These are phyloP conservation scores for Candida awuae DNA, from an alignment of 805 yeast species.

Conservation along the genomic window DNA sequence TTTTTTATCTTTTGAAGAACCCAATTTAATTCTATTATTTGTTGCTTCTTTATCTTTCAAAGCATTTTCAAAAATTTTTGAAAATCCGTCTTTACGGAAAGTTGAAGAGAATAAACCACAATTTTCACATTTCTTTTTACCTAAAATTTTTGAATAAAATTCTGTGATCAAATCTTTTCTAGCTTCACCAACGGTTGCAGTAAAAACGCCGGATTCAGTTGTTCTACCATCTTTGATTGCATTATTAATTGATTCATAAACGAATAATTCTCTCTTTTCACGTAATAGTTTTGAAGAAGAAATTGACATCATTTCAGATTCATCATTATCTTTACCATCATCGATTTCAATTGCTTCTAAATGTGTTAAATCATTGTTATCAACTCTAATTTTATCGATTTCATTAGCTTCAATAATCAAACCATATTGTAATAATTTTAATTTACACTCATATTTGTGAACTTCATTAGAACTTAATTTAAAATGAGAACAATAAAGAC, in stretches of 20 bases:
- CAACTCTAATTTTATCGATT: conserved; percentile 50
- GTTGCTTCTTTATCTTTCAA: conserved; percentile 73
- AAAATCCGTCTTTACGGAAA: conserved; percentile 89
- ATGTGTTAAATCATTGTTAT: conserved; percentile 25
- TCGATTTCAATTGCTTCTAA: conserved; percentile 37
- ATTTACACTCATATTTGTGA: conserved; percentile 69
- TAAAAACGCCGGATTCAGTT: conserved; percentile 55
- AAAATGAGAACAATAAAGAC: conserved; percentile 87
- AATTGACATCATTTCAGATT: conserved; percentile 17
- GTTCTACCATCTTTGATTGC: conserved; percentile 76
- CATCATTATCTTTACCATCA: conserved; percentile 34
- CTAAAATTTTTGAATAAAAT: conserved; percentile 62
- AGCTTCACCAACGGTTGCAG: conserved; percentile 83
- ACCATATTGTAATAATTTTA: conserved; percentile 81
- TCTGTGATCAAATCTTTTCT: conserved; percentile 67
- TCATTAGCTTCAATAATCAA: conserved; percentile 69
- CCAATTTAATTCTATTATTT: conserved; percentile 68
- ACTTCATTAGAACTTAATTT: conserved; percentile 60
- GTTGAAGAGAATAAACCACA: conserved; percentile 94
- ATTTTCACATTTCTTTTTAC: conserved; percentile 87
- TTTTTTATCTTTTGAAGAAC: conserved; percentile 15
- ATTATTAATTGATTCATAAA: conserved; percentile 56
- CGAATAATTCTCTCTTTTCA: conserved; percentile 59
- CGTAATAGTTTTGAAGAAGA: conserved; percentile 36
- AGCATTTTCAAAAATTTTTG: conserved; percentile 85